phyloP scores from a whole-genome alignment of 2,329 filamentous ascomycete genomes.

The Phialophora macrospora region DNA sequence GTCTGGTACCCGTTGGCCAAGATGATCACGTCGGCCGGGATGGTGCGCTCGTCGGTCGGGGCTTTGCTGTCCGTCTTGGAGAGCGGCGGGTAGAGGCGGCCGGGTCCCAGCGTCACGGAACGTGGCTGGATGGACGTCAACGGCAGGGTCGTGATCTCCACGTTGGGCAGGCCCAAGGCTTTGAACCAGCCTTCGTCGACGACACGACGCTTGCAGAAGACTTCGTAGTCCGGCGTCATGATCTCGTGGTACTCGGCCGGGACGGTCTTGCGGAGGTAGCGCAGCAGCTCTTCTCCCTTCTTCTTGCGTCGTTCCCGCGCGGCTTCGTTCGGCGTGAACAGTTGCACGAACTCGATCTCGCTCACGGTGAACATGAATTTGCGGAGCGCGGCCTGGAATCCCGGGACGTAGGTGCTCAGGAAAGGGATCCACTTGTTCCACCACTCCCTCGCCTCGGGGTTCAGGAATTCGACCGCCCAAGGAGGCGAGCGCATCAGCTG shows the following conservation, averaged over 20 bases:
- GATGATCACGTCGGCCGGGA: slow-evolving; percentile 65
- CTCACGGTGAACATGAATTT: slow-evolving; percentile 52
- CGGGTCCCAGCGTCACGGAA: slow-evolving; percentile 59
- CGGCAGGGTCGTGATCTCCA: slow-evolving; percentile 59
- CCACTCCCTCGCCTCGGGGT: slow-evolving; percentile 46
- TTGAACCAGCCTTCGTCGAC: slow-evolving; percentile 63
- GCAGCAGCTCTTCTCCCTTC: slow-evolving; percentile 52
- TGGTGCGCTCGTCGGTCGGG: slow-evolving; percentile 47
- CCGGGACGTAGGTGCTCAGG: slow-evolving; percentile 57
- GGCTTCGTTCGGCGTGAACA: slow-evolving; percentile 53
- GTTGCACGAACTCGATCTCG: slow-evolving; percentile 46
- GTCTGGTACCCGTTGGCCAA: slow-evolving; percentile 67
- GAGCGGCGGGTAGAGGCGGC: slow-evolving; percentile 51
- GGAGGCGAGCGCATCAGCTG: slow-evolving; percentile 64
- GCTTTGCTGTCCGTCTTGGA: slow-evolving; percentile 35
- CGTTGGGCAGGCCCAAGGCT: slow-evolving; percentile 58
- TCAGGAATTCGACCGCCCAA: slow-evolving; percentile 56
- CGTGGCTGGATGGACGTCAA: slow-evolving; percentile 56
- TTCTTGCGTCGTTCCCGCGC: slow-evolving; percentile 47
- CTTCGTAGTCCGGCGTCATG: slow-evolving; percentile 64
- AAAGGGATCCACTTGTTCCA: slow-evolving; percentile 56
- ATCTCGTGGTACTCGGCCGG: slow-evolving; percentile 66
- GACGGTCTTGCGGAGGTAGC: slow-evolving; percentile 55
- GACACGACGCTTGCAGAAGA: slow-evolving; percentile 69
- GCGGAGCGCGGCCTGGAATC: slow-evolving; percentile 54